Evolutionary conservation across 202 grass and related monocot species (phyloP), one percentile per base, ranked within the genome.

Genomic region (Thinopyrum obtusiflorum): DNA sequence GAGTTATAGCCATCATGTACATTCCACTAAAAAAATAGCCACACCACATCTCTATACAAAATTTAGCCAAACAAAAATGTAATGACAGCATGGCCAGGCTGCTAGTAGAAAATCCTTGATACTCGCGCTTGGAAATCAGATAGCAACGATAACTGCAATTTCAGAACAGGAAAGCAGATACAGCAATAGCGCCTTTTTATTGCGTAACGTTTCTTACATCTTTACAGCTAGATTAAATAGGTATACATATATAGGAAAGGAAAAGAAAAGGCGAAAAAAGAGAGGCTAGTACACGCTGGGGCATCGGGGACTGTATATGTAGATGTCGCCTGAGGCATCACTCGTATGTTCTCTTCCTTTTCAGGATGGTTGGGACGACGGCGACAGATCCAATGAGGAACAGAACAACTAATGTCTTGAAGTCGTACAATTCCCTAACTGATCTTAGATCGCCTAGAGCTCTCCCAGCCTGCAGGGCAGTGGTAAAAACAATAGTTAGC

Each of bases 381-480:
- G 81, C 91, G 76, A 92, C 74, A 73, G 88, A 91, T 81, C 97
- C 97, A 78, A 96, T 94, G 27, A 98, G 87, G 84, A 98, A 98
- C 71, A 98, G 77, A 83, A 98, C 85, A 13, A 93, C 67, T 74
- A 98, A 84, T 82, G 96, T 98, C 81, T 96, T 98, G 55, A 94
- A 96, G 92, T 98, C 96, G 65, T 98, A 94, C 42, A 94, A 57
- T 63, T 98, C 96, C 68, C 91, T 94, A 49, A 96, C 77, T 44
- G 96, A 98, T 86, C 85, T 98, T 70, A 98, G 85, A 88, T 96
- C 93, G 8, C 91, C 90, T 67, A 98, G 86, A 86, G 93, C 96
- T 59, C 92, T 88, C 73, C 93, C 97, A 85, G 97, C 92, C 97
- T 98, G 88, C 77, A 92, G 35, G 28, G 36, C 25, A 81, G 39